Base-by-base conservation (phyloP, 805 yeast genomes). In the Komagataella kurtzmanii region DNA sequence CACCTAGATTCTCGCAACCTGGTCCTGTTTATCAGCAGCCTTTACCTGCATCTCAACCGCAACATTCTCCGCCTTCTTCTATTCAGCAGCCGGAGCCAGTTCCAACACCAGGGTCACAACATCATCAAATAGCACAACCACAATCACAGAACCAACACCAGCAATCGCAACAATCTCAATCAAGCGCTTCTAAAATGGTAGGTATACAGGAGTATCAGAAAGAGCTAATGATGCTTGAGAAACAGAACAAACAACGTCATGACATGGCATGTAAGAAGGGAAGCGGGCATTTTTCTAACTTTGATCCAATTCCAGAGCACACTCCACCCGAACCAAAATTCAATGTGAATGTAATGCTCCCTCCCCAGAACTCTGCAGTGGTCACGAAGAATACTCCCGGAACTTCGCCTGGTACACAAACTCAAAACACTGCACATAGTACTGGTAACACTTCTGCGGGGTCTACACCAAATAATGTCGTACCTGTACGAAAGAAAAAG, bases 171-270 rank as follows among this genome's bases (percentile, higher is more conserved):
- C 40, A 30, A 10, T 5, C 40, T 8, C 40, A 30, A 30, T 1
- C 40, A 14, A 30, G 14, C 2, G 40, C 40, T 10, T 30, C 40
- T 30, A 30, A 30, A 30, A 30, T 30, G n/a, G 40, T 30, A 14
- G 90, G 91, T 1, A 68, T 87, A 45, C 87, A 83, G 58, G 95
- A 87, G 61, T 87, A 88, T 64, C 95, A 87, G 63, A 81, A 79
- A 72, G 91, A 86, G 64, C 68, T 86, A 57, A 76, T 85, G 76
- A 62, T 83, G 51, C 67, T 88, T 60, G 95, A 87, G 59, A 78
- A 78, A 56, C 90, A 85, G 62, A 87, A 85, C 64, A 82, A 83
- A 61, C 80, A 79, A 62, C 73, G 86, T 51, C 68, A 85, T 49
- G 81, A 77, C 57, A 75, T 72, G 50, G 79, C 76, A 4, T 64